These are phyloP conservation scores for Nemania diffusa DNA, from an alignment of 2,329 filamentous ascomycete genomes.

Conservation along the genomic window DNA sequence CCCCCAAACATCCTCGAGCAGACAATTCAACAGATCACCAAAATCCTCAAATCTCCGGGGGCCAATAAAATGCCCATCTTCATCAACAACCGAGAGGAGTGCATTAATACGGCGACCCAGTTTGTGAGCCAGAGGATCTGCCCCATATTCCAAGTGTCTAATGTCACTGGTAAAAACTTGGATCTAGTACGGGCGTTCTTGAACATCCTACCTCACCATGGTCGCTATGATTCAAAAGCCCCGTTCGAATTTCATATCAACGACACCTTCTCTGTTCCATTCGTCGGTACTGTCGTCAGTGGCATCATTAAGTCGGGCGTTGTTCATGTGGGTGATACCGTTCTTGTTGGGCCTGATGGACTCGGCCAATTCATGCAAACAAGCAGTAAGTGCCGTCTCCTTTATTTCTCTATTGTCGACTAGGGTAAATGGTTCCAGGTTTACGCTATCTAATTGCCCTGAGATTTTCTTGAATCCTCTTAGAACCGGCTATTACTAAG, in stretches of 20 bases:
- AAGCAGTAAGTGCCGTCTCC: conserved; percentile 56
- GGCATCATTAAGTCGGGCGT: conserved; percentile 91
- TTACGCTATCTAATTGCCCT: background rate
- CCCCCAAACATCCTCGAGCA: conserved; percentile 94
- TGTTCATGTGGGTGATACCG: conserved; percentile 87
- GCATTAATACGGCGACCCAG: conserved; percentile 93
- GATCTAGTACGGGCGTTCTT: conserved; percentile 92
- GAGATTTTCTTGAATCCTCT: background rate
- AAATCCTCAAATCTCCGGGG: conserved; percentile 92
- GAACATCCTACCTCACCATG: conserved; percentile 94
- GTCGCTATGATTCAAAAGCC: conserved; percentile 87
- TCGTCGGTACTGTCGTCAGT: conserved; percentile 94
- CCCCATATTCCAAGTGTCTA: conserved; percentile 97
- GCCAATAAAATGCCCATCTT: conserved; percentile 96
- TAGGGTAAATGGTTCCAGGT: background rate
- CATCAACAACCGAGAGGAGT: conserved; percentile 90
- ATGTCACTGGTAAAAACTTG: conserved; percentile 92
- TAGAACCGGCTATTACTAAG: background rate
- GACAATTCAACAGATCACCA: conserved; percentile 89
- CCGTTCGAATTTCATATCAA: conserved; percentile 96
- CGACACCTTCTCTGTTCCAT: conserved; percentile 97
- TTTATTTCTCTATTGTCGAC: background rate
- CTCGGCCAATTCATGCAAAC: conserved; percentile 90
- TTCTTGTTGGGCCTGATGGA: conserved; percentile 90
- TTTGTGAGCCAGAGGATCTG: conserved; percentile 96